Evolutionary conservation across 352 stramenopile genomes (phyloP).

Genomic region (Phytophthora pistaciae): DNA sequence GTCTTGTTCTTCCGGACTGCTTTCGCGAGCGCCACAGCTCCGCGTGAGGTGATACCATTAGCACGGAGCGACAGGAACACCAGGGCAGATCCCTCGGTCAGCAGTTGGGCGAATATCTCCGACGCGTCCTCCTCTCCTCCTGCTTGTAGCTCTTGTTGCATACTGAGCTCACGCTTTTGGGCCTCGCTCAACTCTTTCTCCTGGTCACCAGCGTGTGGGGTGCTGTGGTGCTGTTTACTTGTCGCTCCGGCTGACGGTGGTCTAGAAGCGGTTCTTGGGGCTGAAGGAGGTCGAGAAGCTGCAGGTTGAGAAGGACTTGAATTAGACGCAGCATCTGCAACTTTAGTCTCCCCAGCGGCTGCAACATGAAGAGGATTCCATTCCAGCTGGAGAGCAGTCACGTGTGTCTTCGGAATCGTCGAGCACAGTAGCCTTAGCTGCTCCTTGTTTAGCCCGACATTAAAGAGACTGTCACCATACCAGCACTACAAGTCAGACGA

Average conservation of each 20-base stretch:
- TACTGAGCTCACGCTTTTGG: slow-evolving; percentile 21
- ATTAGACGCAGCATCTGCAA: neutral
- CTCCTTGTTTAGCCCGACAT: slow-evolving; percentile 54
- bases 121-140: slow-evolving; percentile 9
- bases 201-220: slow-evolving; percentile 4
- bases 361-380: slow-evolving; percentile 53
- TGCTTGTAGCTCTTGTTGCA: slow-evolving; percentile 22
- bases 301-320: neutral
- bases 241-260: slow-evolving; percentile 15
- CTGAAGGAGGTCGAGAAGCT: slow-evolving; percentile 16
- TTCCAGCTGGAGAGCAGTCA: slow-evolving; percentile 72
- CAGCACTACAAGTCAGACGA: neutral
- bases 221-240: slow-evolving; percentile 14
- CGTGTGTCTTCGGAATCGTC: slow-evolving; percentile 55
- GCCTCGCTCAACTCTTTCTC: slow-evolving; percentile 18
- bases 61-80: slow-evolving; percentile 71
- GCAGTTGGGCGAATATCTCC: slow-evolving; percentile 49
- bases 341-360: neutral
- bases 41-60: slow-evolving; percentile 55
- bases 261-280: slow-evolving; percentile 11
- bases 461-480: slow-evolving; percentile 60
- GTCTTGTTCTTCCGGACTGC: slow-evolving; percentile 55
- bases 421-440: slow-evolving; percentile 63
- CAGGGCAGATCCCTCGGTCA: slow-evolving; percentile 48
- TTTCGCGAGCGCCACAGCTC: slow-evolving; percentile 48